Evolutionary conservation across 805 yeast genomes (phyloP).

Genomic region (Kodamaea sagamina): DNA sequence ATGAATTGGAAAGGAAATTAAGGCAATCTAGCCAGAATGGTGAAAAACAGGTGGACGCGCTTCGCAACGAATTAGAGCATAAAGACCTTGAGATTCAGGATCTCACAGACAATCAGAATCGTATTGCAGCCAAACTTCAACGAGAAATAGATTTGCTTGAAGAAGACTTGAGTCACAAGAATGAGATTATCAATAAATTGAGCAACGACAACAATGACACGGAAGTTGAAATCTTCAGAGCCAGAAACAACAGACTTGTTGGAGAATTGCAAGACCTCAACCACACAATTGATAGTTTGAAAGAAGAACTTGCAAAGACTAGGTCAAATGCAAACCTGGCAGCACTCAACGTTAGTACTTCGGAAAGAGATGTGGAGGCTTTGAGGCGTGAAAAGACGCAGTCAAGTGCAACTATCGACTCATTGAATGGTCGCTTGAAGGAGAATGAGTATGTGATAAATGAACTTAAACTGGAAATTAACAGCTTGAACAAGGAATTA

Average conservation of each 20-base stretch:
- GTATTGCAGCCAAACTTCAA: conserved; percentile 10
- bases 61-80: conserved; percentile 6
- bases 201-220: conserved; percentile 3
- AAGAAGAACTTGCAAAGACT: conserved; percentile 21
- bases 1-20: background rate
- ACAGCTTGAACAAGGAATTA: conserved; percentile 9
- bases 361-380: conserved; percentile 25
- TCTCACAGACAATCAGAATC: conserved; percentile 5
- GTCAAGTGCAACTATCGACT: conserved; percentile 14
- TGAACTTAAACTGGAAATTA: conserved; percentile 11
- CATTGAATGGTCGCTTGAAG: conserved; percentile 4
- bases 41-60: background rate
- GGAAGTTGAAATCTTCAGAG: background rate
- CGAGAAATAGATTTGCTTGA: conserved; percentile 14
- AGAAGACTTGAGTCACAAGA: conserved; percentile 10
- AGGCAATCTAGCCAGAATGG: background rate
- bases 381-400: conserved; percentile 25
- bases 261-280: conserved; percentile 18
- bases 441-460: conserved; percentile 9
- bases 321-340: conserved; percentile 5
- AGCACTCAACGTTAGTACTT: background rate
- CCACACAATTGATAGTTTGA: conserved; percentile 19
- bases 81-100: conserved; percentile 5
- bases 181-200: conserved; percentile 13
- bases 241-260: conserved; percentile 2